Evolutionary conservation across 495 filamentous ascomycete species (phyloP), one percentile per base, ranked within the genome.

Genomic region (Aspergillus avenaceus): DNA sequence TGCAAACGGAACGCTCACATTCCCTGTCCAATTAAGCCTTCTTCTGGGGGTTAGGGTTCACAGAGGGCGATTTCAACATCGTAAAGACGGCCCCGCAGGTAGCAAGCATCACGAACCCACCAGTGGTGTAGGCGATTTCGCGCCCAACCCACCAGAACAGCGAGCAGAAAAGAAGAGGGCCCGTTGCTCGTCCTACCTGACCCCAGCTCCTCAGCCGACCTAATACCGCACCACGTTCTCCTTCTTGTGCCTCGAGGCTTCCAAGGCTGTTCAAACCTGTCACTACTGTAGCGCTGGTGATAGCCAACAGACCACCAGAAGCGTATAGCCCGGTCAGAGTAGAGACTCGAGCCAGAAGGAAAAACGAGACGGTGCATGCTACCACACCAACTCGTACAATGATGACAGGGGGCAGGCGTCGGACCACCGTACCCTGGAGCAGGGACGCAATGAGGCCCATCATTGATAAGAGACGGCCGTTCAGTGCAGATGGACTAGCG

Each of bases 111-210:
- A 88, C 90, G 26, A 77, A 63, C 0, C 89, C 88, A 3, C 93
- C 95, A 62, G 87, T 74, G 1, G 72, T 75, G 65, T 96, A 99
- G 1, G 93, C 93, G 13, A 84, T 71, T 59, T 95, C 85, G 31
- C 93, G 73, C 0, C 95, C 93, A 25, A 89, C 91, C 95, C 95
- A 99, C 93, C 93, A 99, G 71, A 97, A 99, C 49, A 99, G 75
- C n/a, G 88, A 85, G 56, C 92, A 97, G 60, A 97, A 99, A 38
- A 95, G 62, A 21, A 97, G 59, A 1, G 93, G 93, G 0, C 93
- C 93, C 16, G 92, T 65, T 3, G 91, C 88, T 19, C 95, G 75
- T 2, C 93, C 95, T 8, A 91, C 74, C 71, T 97, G 93, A 3
- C 93, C 86, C 72, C 83, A 88, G 61, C 90, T 92, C 19, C 93